A percentile compares a stretch with the other conserved stretches of the same genome.
Conservation (phyloP, 805 yeast genomes). For the Ogataea naganishii region DNA sequence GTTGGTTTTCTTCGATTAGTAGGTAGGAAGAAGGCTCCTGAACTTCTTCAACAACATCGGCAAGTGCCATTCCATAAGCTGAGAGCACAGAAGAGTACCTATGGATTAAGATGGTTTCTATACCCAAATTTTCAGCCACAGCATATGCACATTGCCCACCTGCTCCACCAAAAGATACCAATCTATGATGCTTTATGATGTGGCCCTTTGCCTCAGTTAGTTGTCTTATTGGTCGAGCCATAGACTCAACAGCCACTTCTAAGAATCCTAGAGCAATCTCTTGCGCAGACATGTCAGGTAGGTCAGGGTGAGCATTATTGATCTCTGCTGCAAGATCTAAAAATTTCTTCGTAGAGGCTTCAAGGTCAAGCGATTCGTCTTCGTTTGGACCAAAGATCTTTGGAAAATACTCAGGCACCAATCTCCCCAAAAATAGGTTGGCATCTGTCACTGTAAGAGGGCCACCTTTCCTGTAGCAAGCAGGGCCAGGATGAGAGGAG, state of each 20-base stretch:
- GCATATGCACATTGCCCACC: slow-evolving; percentile 88
- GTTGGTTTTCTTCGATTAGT: slow-evolving; percentile 24
- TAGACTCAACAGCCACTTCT: slow-evolving; percentile 76
- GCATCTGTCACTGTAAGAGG: slow-evolving; percentile 85
- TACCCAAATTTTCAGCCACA: slow-evolving; percentile 65
- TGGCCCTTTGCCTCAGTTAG: slow-evolving; percentile 82
- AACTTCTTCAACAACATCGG: slow-evolving; percentile 75
- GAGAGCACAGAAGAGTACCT: slow-evolving; percentile 77
- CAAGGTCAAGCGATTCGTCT: slow-evolving; percentile 56
- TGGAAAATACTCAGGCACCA: slow-evolving; percentile 70
- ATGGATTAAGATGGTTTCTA: slow-evolving; percentile 62
- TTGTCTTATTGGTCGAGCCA: slow-evolving; percentile 86
- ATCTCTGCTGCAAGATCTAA: slow-evolving; percentile 44
- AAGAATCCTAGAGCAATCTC: slow-evolving; percentile 77
- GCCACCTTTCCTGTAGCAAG: slow-evolving; percentile 79
- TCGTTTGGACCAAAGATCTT: slow-evolving; percentile 78
- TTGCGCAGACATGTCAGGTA: slow-evolving; percentile 39
- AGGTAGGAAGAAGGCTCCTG: slow-evolving; percentile 60
- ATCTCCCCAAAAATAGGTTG: slow-evolving; percentile 61
- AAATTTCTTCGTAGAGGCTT: slow-evolving; percentile 42
- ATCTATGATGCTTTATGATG: slow-evolving; percentile 51
- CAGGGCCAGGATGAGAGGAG: slow-evolving; percentile 85
- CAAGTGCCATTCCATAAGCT: slow-evolving; percentile 83
- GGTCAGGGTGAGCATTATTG: slow-evolving; percentile 38
- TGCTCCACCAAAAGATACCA: slow-evolving; percentile 88